phyloP scores from a whole-genome alignment of 225 moss, liverwort and hornwort genomes.

The Antitrichia curtipendula region DNA sequence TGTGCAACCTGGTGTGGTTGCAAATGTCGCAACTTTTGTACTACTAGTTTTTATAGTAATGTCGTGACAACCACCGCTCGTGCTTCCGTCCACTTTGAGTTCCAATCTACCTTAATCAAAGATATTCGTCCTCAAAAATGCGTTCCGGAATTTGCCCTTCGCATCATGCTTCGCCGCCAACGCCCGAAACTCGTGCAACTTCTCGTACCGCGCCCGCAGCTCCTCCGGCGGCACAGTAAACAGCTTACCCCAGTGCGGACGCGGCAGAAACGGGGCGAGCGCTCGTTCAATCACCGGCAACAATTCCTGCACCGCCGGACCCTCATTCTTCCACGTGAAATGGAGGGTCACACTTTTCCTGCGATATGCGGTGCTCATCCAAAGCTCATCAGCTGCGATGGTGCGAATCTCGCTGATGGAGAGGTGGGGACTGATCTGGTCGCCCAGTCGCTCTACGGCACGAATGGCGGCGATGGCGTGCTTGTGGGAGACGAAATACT shows the following conservation, averaged over 20 bases:
- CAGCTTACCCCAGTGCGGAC: slow-evolving; percentile 22
- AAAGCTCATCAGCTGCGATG: neutral
- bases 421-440: neutral
- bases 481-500: neutral
- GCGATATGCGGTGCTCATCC: slow-evolving; percentile 13
- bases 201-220: neutral
- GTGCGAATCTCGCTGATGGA: slow-evolving; percentile 1
- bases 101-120: neutral
- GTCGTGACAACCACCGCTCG: no score
- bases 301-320: neutral
- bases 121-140: neutral
- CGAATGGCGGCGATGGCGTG: neutral
- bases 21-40: neutral
- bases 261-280: neutral
- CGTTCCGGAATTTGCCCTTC: slow-evolving; percentile 6
- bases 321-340: slow-evolving; percentile 16
- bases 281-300: neutral
- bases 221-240: neutral
- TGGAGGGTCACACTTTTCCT: neutral
- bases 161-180: neutral
- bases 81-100: neutral
- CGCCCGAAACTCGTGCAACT: neutral
- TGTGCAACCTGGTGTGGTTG: neutral
- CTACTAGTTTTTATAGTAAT: neutral
- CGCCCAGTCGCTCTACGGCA: neutral